These are phyloP conservation scores for Pistacia atlantica DNA, from an alignment of 345 rosid genomes.

Conservation along the genomic window DNA sequence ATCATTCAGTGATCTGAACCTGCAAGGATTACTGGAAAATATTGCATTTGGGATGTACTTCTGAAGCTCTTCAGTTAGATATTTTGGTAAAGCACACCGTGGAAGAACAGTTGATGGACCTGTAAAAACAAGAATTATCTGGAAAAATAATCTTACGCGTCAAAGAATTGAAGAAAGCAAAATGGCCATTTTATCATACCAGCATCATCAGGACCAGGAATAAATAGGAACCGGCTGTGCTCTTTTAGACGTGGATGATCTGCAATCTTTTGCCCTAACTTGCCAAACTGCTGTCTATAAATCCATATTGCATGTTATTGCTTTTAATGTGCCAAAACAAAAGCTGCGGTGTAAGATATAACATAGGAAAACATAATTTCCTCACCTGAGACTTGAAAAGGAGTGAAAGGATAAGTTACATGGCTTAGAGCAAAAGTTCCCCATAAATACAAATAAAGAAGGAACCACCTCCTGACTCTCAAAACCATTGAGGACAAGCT, in stretches of 20 bases:
- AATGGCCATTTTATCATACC: conserved; percentile 43
- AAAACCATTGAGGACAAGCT: conserved; percentile 73
- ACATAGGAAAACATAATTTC: conserved; percentile 4
- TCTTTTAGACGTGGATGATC: conserved; percentile 78
- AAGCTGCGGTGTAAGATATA: background rate
- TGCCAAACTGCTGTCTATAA: conserved; percentile 69
- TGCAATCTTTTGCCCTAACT: conserved; percentile 77
- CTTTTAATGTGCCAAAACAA: background rate
- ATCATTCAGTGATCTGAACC: conserved; percentile 40
- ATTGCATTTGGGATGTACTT: conserved; percentile 70
- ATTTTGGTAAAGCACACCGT: conserved; percentile 75
- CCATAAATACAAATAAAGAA: conserved; percentile 95
- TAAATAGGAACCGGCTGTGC: conserved; percentile 77
- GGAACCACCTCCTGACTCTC: conserved; percentile 82
- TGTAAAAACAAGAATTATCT: conserved; percentile 32
- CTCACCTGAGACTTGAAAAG: conserved; percentile 77
- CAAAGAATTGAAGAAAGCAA: conserved; percentile 1
- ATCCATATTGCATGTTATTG: conserved; percentile 8
- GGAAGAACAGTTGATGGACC: conserved; percentile 93
- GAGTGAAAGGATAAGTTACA: conserved; percentile 83
- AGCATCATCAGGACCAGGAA: conserved; percentile 93
- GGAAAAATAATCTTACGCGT: background rate
- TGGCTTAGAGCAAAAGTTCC: conserved; percentile 80
- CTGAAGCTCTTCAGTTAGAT: conserved; percentile 72
- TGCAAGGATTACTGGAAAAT: conserved; percentile 96